Base-by-base conservation (phyloP, 2,329 filamentous ascomycete genomes). In the Orbilia ellipsospora region DNA sequence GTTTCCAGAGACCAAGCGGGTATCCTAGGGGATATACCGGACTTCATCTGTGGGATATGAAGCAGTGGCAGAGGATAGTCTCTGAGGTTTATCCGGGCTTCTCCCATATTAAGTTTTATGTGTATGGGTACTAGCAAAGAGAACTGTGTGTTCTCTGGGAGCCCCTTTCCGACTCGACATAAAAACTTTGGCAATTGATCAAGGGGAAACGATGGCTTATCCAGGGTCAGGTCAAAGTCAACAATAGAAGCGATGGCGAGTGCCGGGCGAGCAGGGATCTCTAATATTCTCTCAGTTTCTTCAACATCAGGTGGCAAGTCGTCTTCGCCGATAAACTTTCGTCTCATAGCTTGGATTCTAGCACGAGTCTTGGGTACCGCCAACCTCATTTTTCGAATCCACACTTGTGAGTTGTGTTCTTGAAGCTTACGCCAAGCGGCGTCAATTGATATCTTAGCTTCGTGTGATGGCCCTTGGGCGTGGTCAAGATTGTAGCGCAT, bases 61-160 rank as follows among this genome's bases (percentile, higher is more conserved):
- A 99, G 82, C 26, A 99, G 85, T 2, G 96, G 95, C 20, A 99
- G 84, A 7, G 96, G 96, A 80, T 99, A 99, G 83, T 99, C 95
- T 78, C 95, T 89, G 20, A 99, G 84, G 13, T 90, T 90, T n/a
- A 96, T 87, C 76, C 91, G 90, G 8, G 90, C 92, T 82, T 99
- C 95, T 59, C 93, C 92, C 89, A 97, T 94, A 74, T 92, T 92
- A 77, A 99, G 87, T 78, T 93, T 90, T 1, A 99, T 86, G 81
- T 91, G 92, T 90, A 97, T 93, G 0, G 95, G 96, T 10, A 99
- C 85, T 16, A 99, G 86, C 18, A 99, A 85, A 8, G 93, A 90
- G 81, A 98, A 99, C 80, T 94, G 86, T 88, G 93, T 99, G 80
- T 96, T 90, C 77, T 89, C 86, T 0, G 95, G 95, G 89, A 99